Percentiles rank a stretch among this genome's conserved stretches.
Evolutionary conservation across 108 stramenopile genomes (phyloP).

Genomic region (Cyclotella distinguenda): DNA sequence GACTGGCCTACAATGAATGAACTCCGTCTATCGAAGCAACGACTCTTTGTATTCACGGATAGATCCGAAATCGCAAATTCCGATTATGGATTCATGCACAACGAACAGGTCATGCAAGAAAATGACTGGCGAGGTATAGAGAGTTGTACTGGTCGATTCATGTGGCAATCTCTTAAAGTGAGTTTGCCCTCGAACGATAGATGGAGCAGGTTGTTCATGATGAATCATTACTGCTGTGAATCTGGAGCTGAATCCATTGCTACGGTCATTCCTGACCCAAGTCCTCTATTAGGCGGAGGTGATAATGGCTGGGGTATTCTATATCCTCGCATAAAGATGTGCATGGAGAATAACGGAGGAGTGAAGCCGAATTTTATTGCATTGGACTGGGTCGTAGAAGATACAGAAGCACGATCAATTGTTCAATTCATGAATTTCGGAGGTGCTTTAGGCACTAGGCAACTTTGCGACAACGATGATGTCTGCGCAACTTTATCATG

Average conservation of each 20-base stretch:
- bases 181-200: slow-evolving; percentile 7
- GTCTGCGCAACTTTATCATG: slow-evolving; percentile 31
- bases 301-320: slow-evolving; percentile 39
- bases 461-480: slow-evolving; percentile 11
- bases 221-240: slow-evolving; percentile 30
- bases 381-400: slow-evolving; percentile 26
- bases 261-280: background rate
- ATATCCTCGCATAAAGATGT: slow-evolving; percentile 18
- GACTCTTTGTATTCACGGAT: slow-evolving; percentile 23
- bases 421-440: slow-evolving; percentile 26
- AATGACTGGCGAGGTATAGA: slow-evolving; percentile 29
- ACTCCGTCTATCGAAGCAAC: slow-evolving; percentile 16
- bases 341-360: slow-evolving; percentile 26
- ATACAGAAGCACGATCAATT: slow-evolving; percentile 8
- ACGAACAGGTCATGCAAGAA: slow-evolving; percentile 14
- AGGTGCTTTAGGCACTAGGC: slow-evolving; percentile 21
- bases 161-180: slow-evolving; percentile 20
- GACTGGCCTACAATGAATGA: slow-evolving; percentile 35
- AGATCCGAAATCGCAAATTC: slow-evolving; percentile 5
- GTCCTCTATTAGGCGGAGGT: slow-evolving; percentile 22
- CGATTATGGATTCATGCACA: slow-evolving; percentile 25
- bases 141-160: slow-evolving; percentile 6
- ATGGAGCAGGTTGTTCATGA: slow-evolving; percentile 28
- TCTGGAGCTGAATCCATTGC: background rate
- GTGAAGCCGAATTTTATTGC: slow-evolving; percentile 35